phyloP scores from a whole-genome alignment of 2,329 filamentous ascomycete genomes.

The Calonectria pteridis region DNA sequence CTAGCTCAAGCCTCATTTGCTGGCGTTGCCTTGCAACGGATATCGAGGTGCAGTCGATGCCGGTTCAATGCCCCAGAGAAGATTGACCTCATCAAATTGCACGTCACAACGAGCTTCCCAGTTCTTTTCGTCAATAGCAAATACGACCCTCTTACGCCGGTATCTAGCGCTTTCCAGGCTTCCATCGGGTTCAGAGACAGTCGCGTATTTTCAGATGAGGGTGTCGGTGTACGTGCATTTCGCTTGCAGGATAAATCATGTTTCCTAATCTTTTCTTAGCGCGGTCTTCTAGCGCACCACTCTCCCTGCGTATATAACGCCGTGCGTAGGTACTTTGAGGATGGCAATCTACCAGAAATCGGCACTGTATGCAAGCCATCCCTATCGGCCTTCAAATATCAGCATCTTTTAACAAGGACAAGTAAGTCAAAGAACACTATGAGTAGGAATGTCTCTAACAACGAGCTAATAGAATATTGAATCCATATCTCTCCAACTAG shows the following conservation, averaged over 20 bases:
- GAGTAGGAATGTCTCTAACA: too few species aligned
- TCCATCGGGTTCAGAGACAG: background rate
- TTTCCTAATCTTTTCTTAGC: background rate
- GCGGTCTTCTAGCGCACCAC: background rate
- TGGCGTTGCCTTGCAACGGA: background rate
- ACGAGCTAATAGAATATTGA: too few species aligned
- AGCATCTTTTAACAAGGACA: background rate
- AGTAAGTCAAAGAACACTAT: background rate
- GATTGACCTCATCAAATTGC: background rate
- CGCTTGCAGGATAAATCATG: background rate
- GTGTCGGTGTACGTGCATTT: background rate
- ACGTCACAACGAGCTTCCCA: background rate
- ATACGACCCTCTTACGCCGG: background rate
- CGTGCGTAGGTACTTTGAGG: slow-evolving; percentile 1
- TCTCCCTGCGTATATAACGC: background rate
- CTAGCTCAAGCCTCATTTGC: background rate
- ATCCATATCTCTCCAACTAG: too few species aligned
- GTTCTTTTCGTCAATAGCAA: background rate
- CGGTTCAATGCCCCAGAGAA: background rate
- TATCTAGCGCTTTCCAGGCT: background rate
- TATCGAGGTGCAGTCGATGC: background rate
- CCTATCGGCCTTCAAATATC: background rate
- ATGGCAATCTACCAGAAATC: slow-evolving; percentile 5
- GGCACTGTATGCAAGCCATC: background rate
- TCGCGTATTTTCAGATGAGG: background rate